Base-by-base conservation (phyloP, 2,329 filamentous ascomycete genomes). In the Ophiostoma perfectum region DNA sequence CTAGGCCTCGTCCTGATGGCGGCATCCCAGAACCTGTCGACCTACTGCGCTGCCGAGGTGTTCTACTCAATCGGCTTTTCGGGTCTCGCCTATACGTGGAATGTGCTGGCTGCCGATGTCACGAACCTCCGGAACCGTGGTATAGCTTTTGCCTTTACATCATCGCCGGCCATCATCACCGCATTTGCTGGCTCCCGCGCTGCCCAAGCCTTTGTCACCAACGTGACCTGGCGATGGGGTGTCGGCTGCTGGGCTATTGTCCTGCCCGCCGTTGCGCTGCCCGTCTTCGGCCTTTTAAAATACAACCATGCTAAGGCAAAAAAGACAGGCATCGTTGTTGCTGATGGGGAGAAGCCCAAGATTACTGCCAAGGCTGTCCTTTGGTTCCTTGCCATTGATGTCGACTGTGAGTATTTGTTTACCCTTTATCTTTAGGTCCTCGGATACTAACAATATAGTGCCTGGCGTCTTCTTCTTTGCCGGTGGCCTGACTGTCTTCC, bases 41-140 rank as follows among this genome's bases (percentile, higher is more conserved):
- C 82, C 0, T 88, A 79, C 71, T 78, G 77, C n/a, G 78, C 78
- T 7, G 77, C 78, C 38, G 60, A 78, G 76, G 86, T 90, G 5
- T 85, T 90, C 70, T 90, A 89, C 75, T 82, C 81, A 68, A 81
- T 88, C 63, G 88, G 88, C 6, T 79, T 84, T 42, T 80, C 88
- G 69, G 83, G 85, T 68, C 83, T 90, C 18, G 64, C 36, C 38
- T 68, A 68, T 39, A 68, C 67, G 11, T 68, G 67, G 64, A 18
- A 68, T 45, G 67, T 68, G 58, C 85, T 90, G 74, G 84, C 87
- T 62, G 84, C 87, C 65, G 88, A 90, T 72, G 87, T 85, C 3
- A 88, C 87, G 14, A 82, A 83, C 58, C 77, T 90, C 27, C 82
- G 84, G 73, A 88, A 89, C 74, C 84, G 88, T 74, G 85, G 83